Percentiles rank a stretch among this genome's conserved stretches.
phyloP scores from a whole-genome alignment of 2,329 filamentous ascomycete species.

The Mollisiaceae sp. region DNA sequence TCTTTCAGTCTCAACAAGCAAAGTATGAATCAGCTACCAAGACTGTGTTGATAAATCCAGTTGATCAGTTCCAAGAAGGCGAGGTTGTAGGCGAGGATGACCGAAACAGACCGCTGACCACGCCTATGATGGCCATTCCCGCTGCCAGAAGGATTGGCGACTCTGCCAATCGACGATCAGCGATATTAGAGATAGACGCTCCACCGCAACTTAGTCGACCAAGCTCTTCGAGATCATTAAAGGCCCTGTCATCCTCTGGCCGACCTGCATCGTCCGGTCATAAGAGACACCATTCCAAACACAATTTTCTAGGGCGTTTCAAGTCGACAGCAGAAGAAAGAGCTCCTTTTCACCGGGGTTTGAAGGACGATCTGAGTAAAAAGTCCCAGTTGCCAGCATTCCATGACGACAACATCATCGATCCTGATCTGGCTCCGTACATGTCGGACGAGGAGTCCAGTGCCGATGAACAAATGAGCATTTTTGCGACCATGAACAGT shows the following conservation, averaged over 20 bases:
- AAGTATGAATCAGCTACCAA: conserved; percentile 49
- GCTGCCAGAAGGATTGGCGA: conserved; percentile 70
- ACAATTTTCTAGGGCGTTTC: conserved; percentile 79
- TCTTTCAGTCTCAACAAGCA: conserved; percentile 61
- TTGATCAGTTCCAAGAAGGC: conserved; percentile 41
- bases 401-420: conserved; percentile 97
- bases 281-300: conserved; percentile 85
- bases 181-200: conserved; percentile 86
- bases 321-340: conserved; percentile 77
- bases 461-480: conserved; percentile 87
- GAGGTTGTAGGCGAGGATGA: conserved; percentile 44
- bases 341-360: conserved; percentile 83
- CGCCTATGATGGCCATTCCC: conserved; percentile 74
- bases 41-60: conserved; percentile 47
- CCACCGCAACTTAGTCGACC: conserved; percentile 80
- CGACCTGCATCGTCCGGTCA: conserved; percentile 81
- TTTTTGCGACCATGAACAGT: conserved; percentile 77
- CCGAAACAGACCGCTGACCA: conserved; percentile 58
- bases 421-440: conserved; percentile 92
- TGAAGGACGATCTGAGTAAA: conserved; percentile 68
- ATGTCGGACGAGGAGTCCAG: conserved; percentile 95
- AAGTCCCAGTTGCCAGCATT: conserved; percentile 83
- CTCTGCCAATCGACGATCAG: conserved; percentile 81
- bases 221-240: conserved; percentile 89
- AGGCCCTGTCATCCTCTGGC: conserved; percentile 66